phyloP scores from a whole-genome alignment of 2,329 filamentous ascomycete genomes.

The Beauveria caledonica region DNA sequence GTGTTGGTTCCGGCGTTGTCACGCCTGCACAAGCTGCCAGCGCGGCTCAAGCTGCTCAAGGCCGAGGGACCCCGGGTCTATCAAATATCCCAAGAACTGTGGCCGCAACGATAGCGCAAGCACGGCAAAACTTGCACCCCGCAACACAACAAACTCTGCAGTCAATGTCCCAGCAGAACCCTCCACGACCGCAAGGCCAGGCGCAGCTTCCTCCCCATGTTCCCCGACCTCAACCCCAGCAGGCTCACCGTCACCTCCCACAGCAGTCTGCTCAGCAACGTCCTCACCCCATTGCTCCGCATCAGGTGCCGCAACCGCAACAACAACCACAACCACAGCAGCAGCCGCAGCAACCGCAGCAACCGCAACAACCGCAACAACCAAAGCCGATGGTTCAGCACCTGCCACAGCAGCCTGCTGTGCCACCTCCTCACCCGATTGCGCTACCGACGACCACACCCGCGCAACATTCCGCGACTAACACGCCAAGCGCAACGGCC shows the following conservation, averaged over 20 bases:
- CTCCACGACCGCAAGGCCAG: slow-evolving; percentile 13
- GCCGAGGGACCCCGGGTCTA: slow-evolving; percentile 15
- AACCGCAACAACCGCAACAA: slow-evolving; percentile 12
- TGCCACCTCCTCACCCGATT: slow-evolving; percentile 8
- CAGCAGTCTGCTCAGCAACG: slow-evolving; percentile 15
- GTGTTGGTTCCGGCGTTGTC: slow-evolving; percentile 23
- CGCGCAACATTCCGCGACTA: neutral
- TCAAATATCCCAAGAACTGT: slow-evolving; percentile 15
- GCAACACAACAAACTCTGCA: slow-evolving; percentile 19
- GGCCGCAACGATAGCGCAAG: slow-evolving; percentile 20
- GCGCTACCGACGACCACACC: slow-evolving; percentile 3
- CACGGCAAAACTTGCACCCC: slow-evolving; percentile 19
- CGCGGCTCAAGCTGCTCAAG: slow-evolving; percentile 20
- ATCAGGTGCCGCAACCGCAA: neutral
- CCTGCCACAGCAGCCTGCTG: neutral
- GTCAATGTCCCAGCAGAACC: slow-evolving; percentile 1
- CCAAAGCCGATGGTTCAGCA: slow-evolving; percentile 6
- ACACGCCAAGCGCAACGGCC: neutral
- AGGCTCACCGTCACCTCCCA: slow-evolving; percentile 13
- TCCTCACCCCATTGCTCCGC: neutral
- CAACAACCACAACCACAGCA: slow-evolving; percentile 13
- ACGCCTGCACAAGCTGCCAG: slow-evolving; percentile 26
- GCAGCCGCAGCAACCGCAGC: slow-evolving; percentile 14
- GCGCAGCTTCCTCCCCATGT: slow-evolving; percentile 24
- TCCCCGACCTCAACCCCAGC: slow-evolving; percentile 14